Conservation (phyloP, 768 basidiomycete genomes). For the Cystofilobasidium macerans region DNA sequence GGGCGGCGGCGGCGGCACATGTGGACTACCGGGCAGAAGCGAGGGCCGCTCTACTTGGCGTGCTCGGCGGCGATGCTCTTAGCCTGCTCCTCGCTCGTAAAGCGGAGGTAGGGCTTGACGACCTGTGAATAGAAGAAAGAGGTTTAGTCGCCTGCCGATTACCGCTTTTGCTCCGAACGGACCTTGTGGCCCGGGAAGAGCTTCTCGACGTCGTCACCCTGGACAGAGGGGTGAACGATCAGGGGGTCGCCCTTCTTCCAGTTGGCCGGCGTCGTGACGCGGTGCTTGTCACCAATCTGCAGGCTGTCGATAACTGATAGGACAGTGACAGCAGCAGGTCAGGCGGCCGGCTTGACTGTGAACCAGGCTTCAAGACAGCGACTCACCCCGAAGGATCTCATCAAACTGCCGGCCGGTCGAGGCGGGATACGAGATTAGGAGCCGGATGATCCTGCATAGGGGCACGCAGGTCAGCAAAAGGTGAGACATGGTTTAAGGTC, state of each 20-base stretch:
- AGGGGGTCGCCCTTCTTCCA: conserved; percentile 91
- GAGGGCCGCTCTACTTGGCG: not conserved
- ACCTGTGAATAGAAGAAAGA: not conserved
- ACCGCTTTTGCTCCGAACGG: conserved; percentile 53
- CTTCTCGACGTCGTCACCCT: conserved; percentile 52
- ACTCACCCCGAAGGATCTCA: conserved; percentile 44
- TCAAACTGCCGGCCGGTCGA: conserved; percentile 86
- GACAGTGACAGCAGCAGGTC: not conserved
- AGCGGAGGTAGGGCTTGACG: conserved; percentile 68
- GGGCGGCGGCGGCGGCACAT: too few relatives aligned
- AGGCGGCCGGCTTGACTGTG: not conserved
- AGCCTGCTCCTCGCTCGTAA: conserved; percentile 35
- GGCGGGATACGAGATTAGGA: conserved; percentile 73
- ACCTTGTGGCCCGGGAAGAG: conserved; percentile 74
- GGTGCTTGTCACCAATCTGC: conserved; percentile 56
- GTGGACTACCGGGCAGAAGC: too few relatives aligned
- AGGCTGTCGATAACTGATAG: conserved; percentile 71
- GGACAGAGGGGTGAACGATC: conserved; percentile 65
- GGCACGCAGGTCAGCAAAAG: too few relatives aligned
- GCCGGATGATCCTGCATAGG: conserved; percentile 82
- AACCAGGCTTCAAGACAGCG: not conserved
- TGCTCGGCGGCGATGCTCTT: conserved; percentile 4
- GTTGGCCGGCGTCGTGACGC: conserved; percentile 62
- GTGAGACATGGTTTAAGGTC: too few relatives aligned
- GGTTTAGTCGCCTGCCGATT: not conserved